Evolutionary conservation across 1,284 basidiomycete genomes (phyloP).

Genomic region (Malassezia nana): DNA sequence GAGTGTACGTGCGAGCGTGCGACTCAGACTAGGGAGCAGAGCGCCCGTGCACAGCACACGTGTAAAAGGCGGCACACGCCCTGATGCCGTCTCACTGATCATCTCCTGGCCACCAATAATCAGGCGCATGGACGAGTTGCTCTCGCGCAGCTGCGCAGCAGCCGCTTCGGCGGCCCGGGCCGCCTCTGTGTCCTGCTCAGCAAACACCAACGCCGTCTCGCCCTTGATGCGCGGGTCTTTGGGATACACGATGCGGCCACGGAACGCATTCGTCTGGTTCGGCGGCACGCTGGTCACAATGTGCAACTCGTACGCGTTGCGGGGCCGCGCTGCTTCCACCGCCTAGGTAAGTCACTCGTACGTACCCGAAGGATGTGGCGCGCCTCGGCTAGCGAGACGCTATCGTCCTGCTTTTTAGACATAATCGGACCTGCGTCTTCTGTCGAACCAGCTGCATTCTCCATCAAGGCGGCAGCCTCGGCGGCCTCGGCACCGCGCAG

Average conservation of each 20-base stretch:
- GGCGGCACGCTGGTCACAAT: slow-evolving; percentile 40
- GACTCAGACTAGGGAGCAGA: slow-evolving; percentile 62
- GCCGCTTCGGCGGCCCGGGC: slow-evolving; percentile 23
- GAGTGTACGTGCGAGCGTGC: slow-evolving; percentile 70
- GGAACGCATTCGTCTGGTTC: slow-evolving; percentile 44
- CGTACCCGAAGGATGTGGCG: slow-evolving; percentile 13
- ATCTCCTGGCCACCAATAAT: slow-evolving; percentile 40
- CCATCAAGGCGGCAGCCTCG: slow-evolving; percentile 9
- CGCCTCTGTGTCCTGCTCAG: slow-evolving; percentile 38
- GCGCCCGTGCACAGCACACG: slow-evolving; percentile 72
- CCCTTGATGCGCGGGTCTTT: slow-evolving; percentile 36
- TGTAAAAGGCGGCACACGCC: slow-evolving; percentile 51
- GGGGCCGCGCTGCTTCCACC: slow-evolving; percentile 27
- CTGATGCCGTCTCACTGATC: slow-evolving; percentile 35
- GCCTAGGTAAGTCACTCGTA: slow-evolving; percentile 7
- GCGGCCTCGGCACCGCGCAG: slow-evolving; percentile 14
- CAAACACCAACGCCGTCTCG: slow-evolving; percentile 42
- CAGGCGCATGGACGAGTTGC: slow-evolving; percentile 17
- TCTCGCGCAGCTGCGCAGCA: slow-evolving; percentile 6
- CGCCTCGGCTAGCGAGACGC: slow-evolving; percentile 9
- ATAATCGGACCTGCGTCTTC: not conserved
- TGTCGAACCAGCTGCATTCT: not conserved
- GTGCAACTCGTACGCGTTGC: slow-evolving; percentile 43
- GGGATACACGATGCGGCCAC: slow-evolving; percentile 39
- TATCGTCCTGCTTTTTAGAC: not conserved